Conservation (phyloP, 352 stramenopile genomes). For the Phytopythium helicoides region DNA sequence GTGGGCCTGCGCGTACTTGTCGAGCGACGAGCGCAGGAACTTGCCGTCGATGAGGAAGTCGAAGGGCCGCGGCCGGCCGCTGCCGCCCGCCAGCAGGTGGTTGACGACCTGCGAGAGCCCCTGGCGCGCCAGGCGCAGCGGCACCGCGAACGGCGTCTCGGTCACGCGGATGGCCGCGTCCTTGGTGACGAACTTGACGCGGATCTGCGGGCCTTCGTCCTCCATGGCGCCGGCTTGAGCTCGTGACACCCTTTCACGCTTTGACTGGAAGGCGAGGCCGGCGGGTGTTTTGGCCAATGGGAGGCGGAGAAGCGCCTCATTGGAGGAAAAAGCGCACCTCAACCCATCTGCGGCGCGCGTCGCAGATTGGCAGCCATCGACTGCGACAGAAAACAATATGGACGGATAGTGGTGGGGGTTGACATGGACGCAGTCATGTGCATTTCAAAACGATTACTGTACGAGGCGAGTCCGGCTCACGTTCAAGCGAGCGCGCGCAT, state of each 20-base stretch:
- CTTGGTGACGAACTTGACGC: constrained; percentile 90
- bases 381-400: no score
- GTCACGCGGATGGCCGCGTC: constrained; percentile 85
- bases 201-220: constrained; percentile 52
- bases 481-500: neutral
- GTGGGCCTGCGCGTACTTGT: constrained; percentile 71
- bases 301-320: no score
- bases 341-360: no score
- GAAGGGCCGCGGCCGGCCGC: constrained; percentile 60
- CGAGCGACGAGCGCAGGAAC: constrained; percentile 74
- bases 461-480: no score
- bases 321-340: no score
- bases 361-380: no score
- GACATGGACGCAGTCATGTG: constrained; percentile 1
- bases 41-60: constrained; percentile 82
- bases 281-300: no score
- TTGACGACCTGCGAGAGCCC: constrained; percentile 90
- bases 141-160: constrained; percentile 88
- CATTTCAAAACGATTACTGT: no score
- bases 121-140: constrained; percentile 69
- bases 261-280: constrained; percentile 5
- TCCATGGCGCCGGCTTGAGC: constrained; percentile 18
- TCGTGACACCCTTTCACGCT: constrained; percentile 1
- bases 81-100: constrained; percentile 69
- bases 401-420: no score